Base-by-base conservation (phyloP, 768 basidiomycete species). In the Trametes cinnabarina region DNA sequence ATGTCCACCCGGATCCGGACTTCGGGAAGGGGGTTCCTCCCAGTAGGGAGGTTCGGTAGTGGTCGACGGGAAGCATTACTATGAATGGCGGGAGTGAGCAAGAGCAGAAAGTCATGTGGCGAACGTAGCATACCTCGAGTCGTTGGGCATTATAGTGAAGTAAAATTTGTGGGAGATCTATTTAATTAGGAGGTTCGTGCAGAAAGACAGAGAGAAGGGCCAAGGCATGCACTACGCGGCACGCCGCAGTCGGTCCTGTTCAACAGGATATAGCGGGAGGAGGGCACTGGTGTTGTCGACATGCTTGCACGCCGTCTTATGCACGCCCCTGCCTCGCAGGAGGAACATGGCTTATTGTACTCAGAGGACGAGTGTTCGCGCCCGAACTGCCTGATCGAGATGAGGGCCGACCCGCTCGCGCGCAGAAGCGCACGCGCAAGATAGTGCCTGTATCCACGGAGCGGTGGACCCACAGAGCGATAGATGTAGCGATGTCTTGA, bases 391-490 rank as follows among this genome's bases (percentile, higher is more conserved):
- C 46, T 3, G 51, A 52, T 52, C 23, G 40, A 40, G 47, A 20
- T 48, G 39, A 20, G 41, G 19, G 46, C 47, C 28, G 5, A 19
- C 23, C 28, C n/a, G 3, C 20, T 17, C 46, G n/a, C 15, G 52
- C 52, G 32, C 32, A 14, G 25, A 4, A 35, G 34, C 42, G 43
- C 32, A 35, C 20, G n/a, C n/a, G 19, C 19, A n/a, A 22, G 7
- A 34, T 19, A n/a, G 57, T 58, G 39, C 51, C 46, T 48, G 51
- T 53, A 4, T 35, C 28, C 47, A 59, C 1, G 44, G 47, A 3
- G n/a, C 47, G 30, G 17, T 46, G 51, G 58, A 48, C 51, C 58
- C 41, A 43, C 37, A 49, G 46, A 32, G 46, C 25, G 26, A 37
- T 43, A 28, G 26, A 37, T 43, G 22, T 37, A 25, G 57, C 19